phyloP scores from a whole-genome alignment of 202 grass and related monocot species.

The Bolboschoenoplectus hybrid region DNA sequence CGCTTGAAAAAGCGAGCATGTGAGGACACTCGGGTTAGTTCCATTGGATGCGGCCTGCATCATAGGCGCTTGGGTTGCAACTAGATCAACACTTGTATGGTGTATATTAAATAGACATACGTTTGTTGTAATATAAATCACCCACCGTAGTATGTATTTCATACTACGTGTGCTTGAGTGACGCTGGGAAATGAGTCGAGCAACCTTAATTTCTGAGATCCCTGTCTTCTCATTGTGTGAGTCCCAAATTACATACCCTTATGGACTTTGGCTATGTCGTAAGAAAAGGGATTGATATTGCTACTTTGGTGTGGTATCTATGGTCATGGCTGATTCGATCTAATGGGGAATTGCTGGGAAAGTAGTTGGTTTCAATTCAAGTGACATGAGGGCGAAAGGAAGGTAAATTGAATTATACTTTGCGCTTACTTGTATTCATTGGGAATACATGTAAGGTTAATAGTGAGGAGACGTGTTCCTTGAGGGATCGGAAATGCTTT shows the following conservation, averaged over 20 bases:
- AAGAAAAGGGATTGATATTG: not conserved
- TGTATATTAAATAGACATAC: not conserved
- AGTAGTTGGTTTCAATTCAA: not conserved
- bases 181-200: not conserved
- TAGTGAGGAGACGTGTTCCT: not conserved
- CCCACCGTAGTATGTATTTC: not conserved
- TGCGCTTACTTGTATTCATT: not conserved
- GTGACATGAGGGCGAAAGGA: not conserved
- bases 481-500: not conserved
- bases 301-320: not conserved
- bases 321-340: not conserved
- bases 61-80: not conserved
- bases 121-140: not conserved
- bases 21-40: not conserved
- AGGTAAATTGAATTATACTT: not conserved
- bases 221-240: not conserved
- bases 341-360: not conserved
- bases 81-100: not conserved
- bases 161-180: not conserved
- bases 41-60: not conserved
- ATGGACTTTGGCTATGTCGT: not conserved
- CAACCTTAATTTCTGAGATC: not conserved
- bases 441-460: not conserved
- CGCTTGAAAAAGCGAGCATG: not conserved
- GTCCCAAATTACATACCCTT: slow-evolving; percentile 2